Conservation (phyloP, 371 early-diverging fungal species). For the Zancudomyces culisetae region DNA sequence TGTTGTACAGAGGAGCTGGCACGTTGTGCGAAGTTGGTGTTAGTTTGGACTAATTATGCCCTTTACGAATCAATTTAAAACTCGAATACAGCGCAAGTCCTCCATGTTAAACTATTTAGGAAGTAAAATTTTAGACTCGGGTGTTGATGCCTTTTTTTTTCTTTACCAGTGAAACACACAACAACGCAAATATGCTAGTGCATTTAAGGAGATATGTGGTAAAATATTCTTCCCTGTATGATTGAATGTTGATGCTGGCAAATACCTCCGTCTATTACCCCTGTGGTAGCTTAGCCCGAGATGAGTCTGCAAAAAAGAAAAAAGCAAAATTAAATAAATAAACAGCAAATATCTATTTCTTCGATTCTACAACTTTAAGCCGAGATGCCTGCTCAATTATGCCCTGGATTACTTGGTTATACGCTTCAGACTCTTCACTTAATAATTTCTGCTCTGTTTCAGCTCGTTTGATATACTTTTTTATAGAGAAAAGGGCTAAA, state of each 20-base stretch:
- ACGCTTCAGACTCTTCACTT: neutral
- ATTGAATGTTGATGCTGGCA: neutral
- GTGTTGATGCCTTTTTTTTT: too few species aligned
- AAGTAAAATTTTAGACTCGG: too few species aligned
- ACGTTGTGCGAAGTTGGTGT: too few species aligned
- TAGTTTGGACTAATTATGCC: too few species aligned
- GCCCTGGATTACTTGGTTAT: neutral
- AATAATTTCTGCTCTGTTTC: neutral
- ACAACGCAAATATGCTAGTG: neutral
- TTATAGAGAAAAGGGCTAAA: neutral
- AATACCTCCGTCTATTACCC: too few species aligned
- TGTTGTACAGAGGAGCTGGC: too few species aligned
- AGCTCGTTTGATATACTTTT: neutral
- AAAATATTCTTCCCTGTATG: neutral
- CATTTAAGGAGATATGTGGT: neutral
- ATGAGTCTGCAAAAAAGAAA: neutral
- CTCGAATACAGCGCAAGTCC: too few species aligned
- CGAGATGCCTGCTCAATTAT: neutral
- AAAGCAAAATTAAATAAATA: neutral
- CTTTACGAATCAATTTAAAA: too few species aligned
- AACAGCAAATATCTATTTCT: neutral
- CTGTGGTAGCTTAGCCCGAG: neutral
- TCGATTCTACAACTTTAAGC: neutral
- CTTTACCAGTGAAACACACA: too few species aligned
- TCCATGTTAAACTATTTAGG: too few species aligned